Evolutionary conservation across 2,329 filamentous ascomycete species (phyloP), one percentile per base, ranked within the genome.

Genomic region (Paecilomyces sp.): DNA sequence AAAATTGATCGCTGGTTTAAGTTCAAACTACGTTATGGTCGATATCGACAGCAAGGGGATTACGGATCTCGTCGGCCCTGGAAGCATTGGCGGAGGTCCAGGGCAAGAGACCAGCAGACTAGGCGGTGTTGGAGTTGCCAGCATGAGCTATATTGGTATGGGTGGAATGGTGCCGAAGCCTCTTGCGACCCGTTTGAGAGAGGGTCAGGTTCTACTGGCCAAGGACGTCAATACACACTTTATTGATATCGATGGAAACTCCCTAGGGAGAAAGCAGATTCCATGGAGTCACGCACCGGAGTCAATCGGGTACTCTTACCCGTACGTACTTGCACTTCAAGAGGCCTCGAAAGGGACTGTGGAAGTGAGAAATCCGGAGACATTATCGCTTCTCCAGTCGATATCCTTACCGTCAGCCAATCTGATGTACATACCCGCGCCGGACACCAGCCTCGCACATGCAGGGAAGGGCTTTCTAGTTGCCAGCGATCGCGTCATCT

Each of bases 201-300:
- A 95, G 64, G 90, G 90, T 3, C 85, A 97, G 75, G 85, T 97
- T 72, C 78, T 99, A 60, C 82, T 99, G n/a, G 91, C 93, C n/a
- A 96, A 96, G 74, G 94, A 99, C 67, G 91, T 97, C 68, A 96
- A 97, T 72, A 96, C 92, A 1, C 79, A 97, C 57, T 99, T 99
- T 72, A 89, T 96, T 65, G 88, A 94, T 60, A 85, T 88, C 11
- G 83, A 91, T 31, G 94, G 92, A 3, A 92, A 91, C 65, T 83
- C 92, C 0, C 72, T 95, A 34, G 88, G 92, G 53, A 91, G 90
- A 74, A 83, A 89, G 58, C 92, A 97, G 72, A 87, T 99, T n/a
- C 92, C 92, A 1, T 99, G 94, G 94, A 85, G 87, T 51, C 81
- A 85, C 34, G 91, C 93, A 1, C 95, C 94, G 1, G 92, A 97